Base-by-base conservation (phyloP, 306 rosid species). In the Carpinus fangiana region DNA sequence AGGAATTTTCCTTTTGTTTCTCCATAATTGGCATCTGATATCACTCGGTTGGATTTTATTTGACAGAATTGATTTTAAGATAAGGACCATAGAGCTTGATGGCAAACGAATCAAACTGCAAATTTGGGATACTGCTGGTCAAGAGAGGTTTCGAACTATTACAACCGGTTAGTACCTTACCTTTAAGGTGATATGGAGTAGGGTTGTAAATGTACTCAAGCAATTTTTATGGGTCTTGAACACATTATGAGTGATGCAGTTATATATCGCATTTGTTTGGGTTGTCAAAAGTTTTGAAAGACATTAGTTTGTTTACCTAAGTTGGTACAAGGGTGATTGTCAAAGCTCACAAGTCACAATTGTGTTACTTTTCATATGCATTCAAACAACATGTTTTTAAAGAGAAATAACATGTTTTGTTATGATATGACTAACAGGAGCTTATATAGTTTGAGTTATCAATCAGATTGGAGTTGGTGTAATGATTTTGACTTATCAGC, bases 61-160 rank as follows among this genome's bases (percentile, higher is more conserved):
- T 78, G 69, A 79, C 90, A 92, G 97, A 74, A 92, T 94, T 87
- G 98, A 94, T 90, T 94, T 94, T 84, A 94, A 94, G 88, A 92
- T 94, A 88, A 89, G 97, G 93, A 94, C 98, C 62, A 90, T 94
- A 62, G 98, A 94, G 85, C 96, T 94, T 86, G 98, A 94, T 76
- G 90, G 90, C 65, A 94, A 92, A 79, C 88, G 98, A 75, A 92
- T 94, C 83, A 94, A 94, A 80, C 86, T 94, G 89, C 98, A 92
- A 90, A 92, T 94, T 81, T 94, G 98, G 98, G 98, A 94, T 82
- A 94, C 98, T 72, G 97, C 98, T 84, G 98, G 98, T 70, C 97
- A 94, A 80, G 98, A 94, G 79, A 89, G 97, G 23, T 90, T 94
- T 80, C 91, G 98, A 81, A 94, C 97, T 47, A 94, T 94, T 79